Conservation (phyloP, 805 yeast species). For the Barnettozyma vustinii region DNA sequence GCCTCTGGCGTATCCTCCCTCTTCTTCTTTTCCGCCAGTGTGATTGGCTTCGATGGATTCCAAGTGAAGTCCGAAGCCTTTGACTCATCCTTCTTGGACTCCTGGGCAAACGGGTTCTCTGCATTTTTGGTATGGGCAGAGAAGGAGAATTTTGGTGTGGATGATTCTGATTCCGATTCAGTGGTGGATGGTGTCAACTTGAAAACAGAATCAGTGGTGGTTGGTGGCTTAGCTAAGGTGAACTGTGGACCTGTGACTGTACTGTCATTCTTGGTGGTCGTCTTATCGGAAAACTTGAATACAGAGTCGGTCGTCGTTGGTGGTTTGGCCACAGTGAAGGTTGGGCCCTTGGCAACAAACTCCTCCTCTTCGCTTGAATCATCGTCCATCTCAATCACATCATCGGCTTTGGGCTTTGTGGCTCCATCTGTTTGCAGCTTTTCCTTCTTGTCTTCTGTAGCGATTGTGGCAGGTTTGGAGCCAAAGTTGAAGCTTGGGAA, state of each 20-base stretch:
- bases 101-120: neutral
- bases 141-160: conserved; percentile 7
- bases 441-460: neutral
- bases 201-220: conserved; percentile 29
- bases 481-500: conserved; percentile 18
- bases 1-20: neutral
- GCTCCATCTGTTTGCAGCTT: neutral
- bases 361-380: conserved; percentile 51
- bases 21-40: conserved; percentile 7
- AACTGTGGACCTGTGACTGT: conserved; percentile 36
- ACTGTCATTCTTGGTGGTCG: conserved; percentile 19
- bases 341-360: conserved; percentile 68
- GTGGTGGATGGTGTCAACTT: conserved; percentile 21
- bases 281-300: conserved; percentile 37
- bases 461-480: conserved; percentile 11
- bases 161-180: neutral
- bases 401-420: neutral
- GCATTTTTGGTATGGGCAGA: conserved; percentile 6
- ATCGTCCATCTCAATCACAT: conserved; percentile 13
- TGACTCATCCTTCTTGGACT: neutral
- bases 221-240: conserved; percentile 30
- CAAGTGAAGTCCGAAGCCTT: conserved; percentile 16
- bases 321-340: conserved; percentile 43
- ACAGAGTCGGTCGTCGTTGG: conserved; percentile 48
- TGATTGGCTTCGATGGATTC: conserved; percentile 22